Base-by-base conservation (phyloP, 306 rosid species). In the Inga laurina region DNA sequence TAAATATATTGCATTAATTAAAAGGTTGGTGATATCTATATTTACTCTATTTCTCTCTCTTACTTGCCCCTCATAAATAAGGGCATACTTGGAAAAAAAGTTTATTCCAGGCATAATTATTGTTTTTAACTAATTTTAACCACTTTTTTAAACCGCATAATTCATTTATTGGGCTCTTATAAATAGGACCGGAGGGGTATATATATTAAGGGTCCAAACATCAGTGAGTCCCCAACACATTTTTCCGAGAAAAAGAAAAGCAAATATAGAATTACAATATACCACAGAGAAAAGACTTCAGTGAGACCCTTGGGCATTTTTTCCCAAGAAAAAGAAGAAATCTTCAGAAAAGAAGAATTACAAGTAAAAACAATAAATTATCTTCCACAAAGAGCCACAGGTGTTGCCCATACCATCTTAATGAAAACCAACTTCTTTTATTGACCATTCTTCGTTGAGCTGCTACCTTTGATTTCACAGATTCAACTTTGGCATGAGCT, bases 401-500 rank as follows among this genome's bases (percentile, higher is more conserved):
- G 32, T 59, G 45, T 80, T n/a, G 46, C 74, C 13, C 61, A 88
- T 82, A 96, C 99, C 99, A 94, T 46, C 85, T 39, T 80, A 92
- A 92, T 6, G 97, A 91, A 91, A 96, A 92, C 99, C 99, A 96
- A 89, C 98, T 79, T 85, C 88, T 89, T 82, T 88, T 94, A 88
- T 83, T 87, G 69, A 85, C 82, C 76, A 72, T 88, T 86, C 90
- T 92, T 87, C 85, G 94, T 79, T 91, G 97, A 68, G 98, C 98
- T 45, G 94, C 99, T 85, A 91, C 98, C 93, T 91, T 96, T 59
- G 94, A 92, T 80, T 96, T 96, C 79, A 89, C 97, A 81, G 93
- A 91, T 87, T 92, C 98, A 69, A 92, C 93, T 91, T 94, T 96
- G 56, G 99, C 99, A 86, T 94, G 99, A 19, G 98, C 99, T 86